Conservation (phyloP, 2,329 filamentous ascomycete genomes). For the Colletotrichum truncatum region DNA sequence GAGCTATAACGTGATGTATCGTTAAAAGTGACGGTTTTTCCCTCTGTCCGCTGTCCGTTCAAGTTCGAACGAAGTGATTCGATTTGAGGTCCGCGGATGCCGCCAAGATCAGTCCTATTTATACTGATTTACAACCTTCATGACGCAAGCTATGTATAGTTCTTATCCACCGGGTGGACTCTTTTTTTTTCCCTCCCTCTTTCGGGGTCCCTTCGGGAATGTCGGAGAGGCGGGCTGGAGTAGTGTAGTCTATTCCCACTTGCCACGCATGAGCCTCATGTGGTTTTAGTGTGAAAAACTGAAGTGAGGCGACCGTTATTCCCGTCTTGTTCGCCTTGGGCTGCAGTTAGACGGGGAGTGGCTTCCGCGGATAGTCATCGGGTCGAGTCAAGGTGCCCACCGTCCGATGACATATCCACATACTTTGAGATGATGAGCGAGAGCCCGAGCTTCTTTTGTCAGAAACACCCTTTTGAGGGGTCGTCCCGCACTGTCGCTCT, state of each 20-base stretch:
- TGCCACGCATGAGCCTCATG: background rate
- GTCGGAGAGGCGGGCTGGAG: constrained; percentile 3
- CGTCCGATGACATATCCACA: background rate
- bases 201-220: background rate
- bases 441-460: too few relatives aligned
- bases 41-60: background rate
- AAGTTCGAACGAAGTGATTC: background rate
- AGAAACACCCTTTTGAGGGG: too few relatives aligned
- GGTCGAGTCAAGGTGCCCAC: background rate
- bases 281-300: background rate
- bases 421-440: too few relatives aligned
- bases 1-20: background rate
- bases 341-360: too few relatives aligned
- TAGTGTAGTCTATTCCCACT: background rate
- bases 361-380: background rate
- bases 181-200: background rate
- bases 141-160: background rate
- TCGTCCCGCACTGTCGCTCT: too few relatives aligned
- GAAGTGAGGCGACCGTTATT: background rate
- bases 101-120: background rate
- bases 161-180: background rate
- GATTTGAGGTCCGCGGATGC: background rate
- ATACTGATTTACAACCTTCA: background rate
- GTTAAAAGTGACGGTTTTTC: background rate
- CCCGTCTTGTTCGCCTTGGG: background rate